Evolutionary conservation across 2,329 filamentous ascomycete species (phyloP).

Genomic region (Colletotrichum shisoi): DNA sequence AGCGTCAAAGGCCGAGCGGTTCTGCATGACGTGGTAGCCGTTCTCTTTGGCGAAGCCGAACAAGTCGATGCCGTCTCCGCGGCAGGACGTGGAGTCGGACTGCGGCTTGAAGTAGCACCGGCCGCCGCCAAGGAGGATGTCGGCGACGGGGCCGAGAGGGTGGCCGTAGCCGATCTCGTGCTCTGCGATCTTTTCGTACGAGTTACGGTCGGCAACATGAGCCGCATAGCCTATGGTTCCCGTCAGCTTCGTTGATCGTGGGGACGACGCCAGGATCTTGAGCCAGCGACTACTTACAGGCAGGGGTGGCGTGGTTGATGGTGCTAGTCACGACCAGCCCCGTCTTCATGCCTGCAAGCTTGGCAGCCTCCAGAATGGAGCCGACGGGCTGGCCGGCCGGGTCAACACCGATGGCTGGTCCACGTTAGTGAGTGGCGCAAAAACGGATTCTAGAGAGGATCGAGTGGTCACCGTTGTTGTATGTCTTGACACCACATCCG

Average conservation of each 20-base stretch:
- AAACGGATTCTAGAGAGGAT: background rate
- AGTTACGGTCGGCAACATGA: constrained; percentile 48
- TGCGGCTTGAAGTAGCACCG: constrained; percentile 53
- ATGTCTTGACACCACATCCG: constrained; percentile 51
- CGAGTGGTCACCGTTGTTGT: constrained; percentile 44
- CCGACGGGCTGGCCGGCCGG: constrained; percentile 48
- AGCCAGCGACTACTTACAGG: constrained; percentile 39
- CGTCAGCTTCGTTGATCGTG: background rate
- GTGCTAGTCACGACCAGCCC: constrained; percentile 54
- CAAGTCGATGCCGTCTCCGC: constrained; percentile 50
- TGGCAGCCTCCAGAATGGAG: constrained; percentile 52
- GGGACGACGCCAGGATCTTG: background rate
- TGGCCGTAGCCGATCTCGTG: constrained; percentile 52
- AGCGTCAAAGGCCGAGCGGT: constrained; percentile 49
- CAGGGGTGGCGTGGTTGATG: constrained; percentile 50
- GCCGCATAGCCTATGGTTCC: constrained; percentile 44
- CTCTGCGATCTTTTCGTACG: constrained; percentile 50
- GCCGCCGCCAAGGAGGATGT: constrained; percentile 53
- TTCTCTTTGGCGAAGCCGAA: constrained; percentile 47
- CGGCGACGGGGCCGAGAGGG: constrained; percentile 50
- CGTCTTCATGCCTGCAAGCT: constrained; percentile 51
- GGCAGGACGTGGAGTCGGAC: constrained; percentile 49
- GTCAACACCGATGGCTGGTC: constrained; percentile 47
- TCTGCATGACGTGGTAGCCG: constrained; percentile 50
- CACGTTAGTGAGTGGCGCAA: background rate